Evolutionary conservation across 371 early-diverging fungal species (phyloP), one percentile per base, ranked within the genome.

Genomic region (Haplosporangium sp.): DNA sequence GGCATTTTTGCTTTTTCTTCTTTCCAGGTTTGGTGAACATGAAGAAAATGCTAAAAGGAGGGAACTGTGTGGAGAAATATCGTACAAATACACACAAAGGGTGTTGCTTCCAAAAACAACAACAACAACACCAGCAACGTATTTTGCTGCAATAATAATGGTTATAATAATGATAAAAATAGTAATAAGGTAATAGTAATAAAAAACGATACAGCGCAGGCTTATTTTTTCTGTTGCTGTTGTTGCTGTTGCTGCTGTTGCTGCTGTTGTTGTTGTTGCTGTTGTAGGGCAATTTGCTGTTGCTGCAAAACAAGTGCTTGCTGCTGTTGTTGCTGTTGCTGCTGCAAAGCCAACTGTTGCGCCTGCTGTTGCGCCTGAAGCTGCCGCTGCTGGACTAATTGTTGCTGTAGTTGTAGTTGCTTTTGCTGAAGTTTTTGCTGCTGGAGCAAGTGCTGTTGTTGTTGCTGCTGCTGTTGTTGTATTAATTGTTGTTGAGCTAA

Each of bases 1-100:
- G 27, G 27, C 27, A 27, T 95, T 95, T 84, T 90, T 90, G 57
- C 98, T 97, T 56, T 97, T 81, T 69, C 64, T 81, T 84, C 81
- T 84, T 85, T 40, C 63, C 63, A 52, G 78, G 79, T 56, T 84
- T 27, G 27, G 27, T 27, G 27, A 27, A 27, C 27, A 27, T 27
- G 27, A 27, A 50, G 50, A n/a, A n/a, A 50, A 50, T 50, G 50
- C 42, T 68, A 19, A n/a, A n/a, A 39, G 44, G 61, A 42, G 40
- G 19, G 47, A 62, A 17, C 27, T 35, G 34, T 27, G 57, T 9
- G 57, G 35, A 60, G 61, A n/a, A 50, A n/a, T n/a, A 50, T 50
- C n/a, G 50, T 50, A 50, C 50, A 50, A 50, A 50, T 50, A 50
- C 50, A 50, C 50, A 50, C 50, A 50, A 50, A 6, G 6, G 50